Percentiles rank a stretch among this genome's conserved stretches.
Evolutionary conservation across 306 rosid species (phyloP).

Genomic region (Cucumis sativus): Cucumber_9930_V3 NC_026655.2:22050501-22051000

Average conservation of each 20-base stretch:
- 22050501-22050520: constrained; percentile 36
- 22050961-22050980: neutral
- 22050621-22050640: constrained; percentile 21
- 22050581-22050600: constrained; percentile 33
- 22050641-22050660: constrained; percentile 17
- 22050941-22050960: constrained; percentile 3
- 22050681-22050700: constrained; percentile 34
- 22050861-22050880: constrained; percentile 41
- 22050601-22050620: constrained; percentile 83
- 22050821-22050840: constrained; percentile 62
- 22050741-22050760: constrained; percentile 17
- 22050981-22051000: constrained; percentile 8
- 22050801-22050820: constrained; percentile 75
- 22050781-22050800: constrained; percentile 63
- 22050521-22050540: constrained; percentile 45
- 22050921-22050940: constrained; percentile 8
- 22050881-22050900: constrained; percentile 24
- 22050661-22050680: constrained; percentile 12
- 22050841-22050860: constrained; percentile 84
- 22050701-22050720: constrained; percentile 13
- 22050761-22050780: constrained; percentile 56
- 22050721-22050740: constrained; percentile 23
- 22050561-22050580: constrained; percentile 67
- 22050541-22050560: constrained; percentile 55
- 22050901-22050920: constrained; percentile 35